A percentile compares a stretch with the other conserved stretches of the same genome.
phyloP scores from a whole-genome alignment of 2,329 filamentous ascomycete species.

The Cladorrhinum sp. region DNA sequence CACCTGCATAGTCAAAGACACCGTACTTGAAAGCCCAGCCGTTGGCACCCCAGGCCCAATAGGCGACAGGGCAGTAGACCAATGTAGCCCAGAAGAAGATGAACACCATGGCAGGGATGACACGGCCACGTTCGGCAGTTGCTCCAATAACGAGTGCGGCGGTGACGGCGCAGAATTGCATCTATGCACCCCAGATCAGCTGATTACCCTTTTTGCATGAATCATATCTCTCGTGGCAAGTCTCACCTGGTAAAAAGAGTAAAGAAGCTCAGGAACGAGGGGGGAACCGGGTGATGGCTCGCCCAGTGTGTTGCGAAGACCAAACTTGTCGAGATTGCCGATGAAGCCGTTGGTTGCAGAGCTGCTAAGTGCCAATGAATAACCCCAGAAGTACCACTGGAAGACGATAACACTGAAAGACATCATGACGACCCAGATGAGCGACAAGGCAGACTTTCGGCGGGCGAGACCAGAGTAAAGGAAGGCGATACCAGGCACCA shows the following conservation, averaged over 20 bases:
- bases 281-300: constrained; percentile 84
- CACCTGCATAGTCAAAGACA: constrained; percentile 93
- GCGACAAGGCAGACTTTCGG: constrained; percentile 91
- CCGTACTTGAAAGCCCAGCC: constrained; percentile 91
- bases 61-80: constrained; percentile 94
- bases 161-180: constrained; percentile 96
- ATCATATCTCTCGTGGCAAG: not conserved
- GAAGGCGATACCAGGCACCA: constrained; percentile 95
- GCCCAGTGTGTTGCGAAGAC: constrained; percentile 78
- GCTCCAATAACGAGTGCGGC: constrained; percentile 88
- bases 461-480: constrained; percentile 97
- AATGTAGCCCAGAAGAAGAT: constrained; percentile 94
- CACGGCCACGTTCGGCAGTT: constrained; percentile 88
- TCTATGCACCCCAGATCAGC: constrained; percentile 49
- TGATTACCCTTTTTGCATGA: not conserved
- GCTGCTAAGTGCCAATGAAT: constrained; percentile 86
- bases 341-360: constrained; percentile 86
- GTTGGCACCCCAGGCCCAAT: constrained; percentile 94
- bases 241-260: constrained; percentile 85
- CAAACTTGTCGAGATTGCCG: constrained; percentile 85
- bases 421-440: constrained; percentile 97
- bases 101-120: constrained; percentile 93
- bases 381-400: constrained; percentile 99
- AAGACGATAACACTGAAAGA: constrained; percentile 88
- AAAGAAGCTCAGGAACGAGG: constrained; percentile 83